Base-by-base conservation (phyloP, 208 protist genomes). In the Crithidia mellificae region DNA sequence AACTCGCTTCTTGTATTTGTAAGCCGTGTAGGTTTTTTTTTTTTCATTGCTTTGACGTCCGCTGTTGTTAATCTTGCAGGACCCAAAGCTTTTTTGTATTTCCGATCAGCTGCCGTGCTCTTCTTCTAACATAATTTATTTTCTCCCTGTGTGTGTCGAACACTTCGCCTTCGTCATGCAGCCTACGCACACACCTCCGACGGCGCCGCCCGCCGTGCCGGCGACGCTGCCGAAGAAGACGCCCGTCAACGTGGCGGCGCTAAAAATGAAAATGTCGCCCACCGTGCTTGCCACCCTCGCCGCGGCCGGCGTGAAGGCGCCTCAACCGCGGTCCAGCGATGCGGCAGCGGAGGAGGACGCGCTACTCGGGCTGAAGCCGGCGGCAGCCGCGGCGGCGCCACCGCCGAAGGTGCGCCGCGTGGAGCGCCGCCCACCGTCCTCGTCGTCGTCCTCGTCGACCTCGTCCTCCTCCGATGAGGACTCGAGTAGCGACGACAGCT, bases 221-320 rank as follows among this genome's bases (percentile, higher is more conserved):
- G 77, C 70, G 6, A 82, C 84, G 59, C 43, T 81, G 30, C 85
- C 90, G 19, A 79, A 83, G 63, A 93, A 92, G 76, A 78, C 88
- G 8, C 84, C 90, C 1, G 78, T 83, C 51, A 77, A 82, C 70
- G 67, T 93, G 25, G 53, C 83, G 9, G 38, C 68, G 47, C 69
- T 86, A 43, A 71, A 73, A 44, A 20, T 81, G 52, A 72, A 66
- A 24, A 76, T 74, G 54, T 63, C 59, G 15, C 67, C 66, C 11
- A 59, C 53, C 44, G 64, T 73, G 39, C 63, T 54, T 1, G 51
- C 74, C 14, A 66, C 77, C 7, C 30, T 76, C 39, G 61, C 69
- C 2, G 73, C 69, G 19, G 65, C 68, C 47, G 41, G 68, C 34
- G 65, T 69, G 9, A 68, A 67, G 17, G 61, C 53, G 4, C 38